These are phyloP conservation scores for Pseudopithomyces maydicus DNA, from an alignment of 2,329 filamentous ascomycete species.

Conservation along the genomic window DNA sequence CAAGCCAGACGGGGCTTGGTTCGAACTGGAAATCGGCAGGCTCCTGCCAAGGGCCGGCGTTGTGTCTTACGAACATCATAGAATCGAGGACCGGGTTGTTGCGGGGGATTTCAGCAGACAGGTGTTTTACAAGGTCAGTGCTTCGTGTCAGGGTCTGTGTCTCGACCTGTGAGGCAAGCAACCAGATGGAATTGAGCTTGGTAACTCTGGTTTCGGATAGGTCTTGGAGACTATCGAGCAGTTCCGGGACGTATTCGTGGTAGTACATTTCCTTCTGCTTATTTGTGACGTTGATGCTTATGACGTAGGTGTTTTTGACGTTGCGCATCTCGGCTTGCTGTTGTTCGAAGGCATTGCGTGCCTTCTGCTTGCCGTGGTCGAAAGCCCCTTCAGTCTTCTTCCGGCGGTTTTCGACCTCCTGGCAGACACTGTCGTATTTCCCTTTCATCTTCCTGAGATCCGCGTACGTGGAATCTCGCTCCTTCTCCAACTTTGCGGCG, in stretches of 20 bases:
- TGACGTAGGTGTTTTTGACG: slow-evolving; percentile 96
- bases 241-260: slow-evolving; percentile 91
- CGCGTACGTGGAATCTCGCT: slow-evolving; percentile 80
- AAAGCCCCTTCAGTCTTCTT: slow-evolving; percentile 96
- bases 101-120: slow-evolving; percentile 80
- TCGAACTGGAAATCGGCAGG: slow-evolving; percentile 86
- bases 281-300: slow-evolving; percentile 94
- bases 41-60: slow-evolving; percentile 80
- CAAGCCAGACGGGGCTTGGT: slow-evolving; percentile 95
- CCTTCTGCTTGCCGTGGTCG: slow-evolving; percentile 83
- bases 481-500: slow-evolving; percentile 84
- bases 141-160: slow-evolving; percentile 77
- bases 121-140: slow-evolving; percentile 71
- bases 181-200: slow-evolving; percentile 87
- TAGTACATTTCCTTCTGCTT: slow-evolving; percentile 98
- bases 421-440: slow-evolving; percentile 90
- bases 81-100: slow-evolving; percentile 91
- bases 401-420: slow-evolving; percentile 90
- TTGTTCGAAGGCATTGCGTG: slow-evolving; percentile 88
- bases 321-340: slow-evolving; percentile 97
- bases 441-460: slow-evolving; percentile 89
- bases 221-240: slow-evolving; percentile 89
- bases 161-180: slow-evolving; percentile 78
- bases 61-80: slow-evolving; percentile 97
- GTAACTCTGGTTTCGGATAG: slow-evolving; percentile 86